Evolutionary conservation across 805 yeast species (phyloP).

Genomic region (Yamadazyma laniorum): DNA sequence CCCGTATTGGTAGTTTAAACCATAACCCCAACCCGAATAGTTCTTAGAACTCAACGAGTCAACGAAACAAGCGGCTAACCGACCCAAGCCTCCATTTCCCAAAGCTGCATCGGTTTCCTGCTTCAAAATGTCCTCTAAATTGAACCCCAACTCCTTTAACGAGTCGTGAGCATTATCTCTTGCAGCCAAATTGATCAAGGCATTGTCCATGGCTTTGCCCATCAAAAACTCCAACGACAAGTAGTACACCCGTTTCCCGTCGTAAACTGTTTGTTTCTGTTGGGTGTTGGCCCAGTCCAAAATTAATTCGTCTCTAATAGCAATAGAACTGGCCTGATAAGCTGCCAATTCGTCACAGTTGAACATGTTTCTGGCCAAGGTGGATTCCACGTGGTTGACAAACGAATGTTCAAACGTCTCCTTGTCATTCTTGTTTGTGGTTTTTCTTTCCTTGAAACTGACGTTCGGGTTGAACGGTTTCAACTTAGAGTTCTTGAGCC

Average conservation of each 20-base stretch:
- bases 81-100: constrained; percentile 94
- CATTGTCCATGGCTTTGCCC: constrained; percentile 96
- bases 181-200: constrained; percentile 74
- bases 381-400: constrained; percentile 85
- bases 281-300: constrained; percentile 93
- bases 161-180: constrained; percentile 52
- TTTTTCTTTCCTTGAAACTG: constrained; percentile 35
- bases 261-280: constrained; percentile 79
- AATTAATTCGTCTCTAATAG: constrained; percentile 75
- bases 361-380: constrained; percentile 86
- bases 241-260: constrained; percentile 83
- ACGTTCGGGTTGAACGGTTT: constrained; percentile 19
- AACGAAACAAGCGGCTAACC: constrained; percentile 91
- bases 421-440: constrained; percentile 24
- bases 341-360: constrained; percentile 93
- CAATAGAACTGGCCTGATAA: constrained; percentile 80
- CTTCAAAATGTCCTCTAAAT: constrained; percentile 77
- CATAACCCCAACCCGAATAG: constrained; percentile 96
- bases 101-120: constrained; percentile 93
- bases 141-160: constrained; percentile 74
- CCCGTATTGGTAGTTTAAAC: constrained; percentile 90
- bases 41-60: constrained; percentile 84
- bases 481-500: constrained; percentile 68
- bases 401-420: constrained; percentile 66
- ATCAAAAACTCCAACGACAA: constrained; percentile 83